These are phyloP conservation scores for Ophiosphaerella korrae DNA, from an alignment of 2,329 filamentous ascomycete species.

Conservation along the genomic window DNA sequence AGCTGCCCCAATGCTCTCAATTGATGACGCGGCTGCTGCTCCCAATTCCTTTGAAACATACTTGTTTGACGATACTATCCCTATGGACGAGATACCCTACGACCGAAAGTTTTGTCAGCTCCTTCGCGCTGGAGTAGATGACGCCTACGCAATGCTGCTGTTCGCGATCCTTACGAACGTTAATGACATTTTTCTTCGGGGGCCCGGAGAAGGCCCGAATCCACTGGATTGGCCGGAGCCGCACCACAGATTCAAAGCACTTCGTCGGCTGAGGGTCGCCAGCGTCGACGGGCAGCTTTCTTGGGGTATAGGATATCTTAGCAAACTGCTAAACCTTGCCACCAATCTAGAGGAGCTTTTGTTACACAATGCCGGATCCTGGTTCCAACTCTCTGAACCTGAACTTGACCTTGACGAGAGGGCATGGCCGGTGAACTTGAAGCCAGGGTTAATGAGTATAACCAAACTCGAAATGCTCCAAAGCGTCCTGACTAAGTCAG, in stretches of 20 bases:
- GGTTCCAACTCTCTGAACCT: not conserved
- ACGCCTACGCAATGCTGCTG: constrained; percentile 7
- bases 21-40: not conserved
- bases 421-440: not conserved
- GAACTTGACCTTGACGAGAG: not conserved
- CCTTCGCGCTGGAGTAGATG: constrained; percentile 7
- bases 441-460: not conserved
- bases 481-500: not conserved
- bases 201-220: not conserved
- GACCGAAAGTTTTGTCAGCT: constrained; percentile 13
- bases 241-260: not conserved
- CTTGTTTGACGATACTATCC: constrained; percentile 1
- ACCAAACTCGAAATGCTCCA: not conserved
- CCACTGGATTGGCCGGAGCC: not conserved
- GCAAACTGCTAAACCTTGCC: not conserved
- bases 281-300: not conserved
- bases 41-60: not conserved
- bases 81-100: not conserved
- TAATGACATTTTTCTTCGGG: not conserved
- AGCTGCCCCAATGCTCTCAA: not conserved
- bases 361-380: not conserved
- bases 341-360: not conserved
- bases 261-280: not conserved
- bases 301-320: constrained; percentile 1
- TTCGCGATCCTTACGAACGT: constrained; percentile 9